Base-by-base conservation (phyloP, 73 alveolate genomes). In the Paraurostyla sp. region DNA sequence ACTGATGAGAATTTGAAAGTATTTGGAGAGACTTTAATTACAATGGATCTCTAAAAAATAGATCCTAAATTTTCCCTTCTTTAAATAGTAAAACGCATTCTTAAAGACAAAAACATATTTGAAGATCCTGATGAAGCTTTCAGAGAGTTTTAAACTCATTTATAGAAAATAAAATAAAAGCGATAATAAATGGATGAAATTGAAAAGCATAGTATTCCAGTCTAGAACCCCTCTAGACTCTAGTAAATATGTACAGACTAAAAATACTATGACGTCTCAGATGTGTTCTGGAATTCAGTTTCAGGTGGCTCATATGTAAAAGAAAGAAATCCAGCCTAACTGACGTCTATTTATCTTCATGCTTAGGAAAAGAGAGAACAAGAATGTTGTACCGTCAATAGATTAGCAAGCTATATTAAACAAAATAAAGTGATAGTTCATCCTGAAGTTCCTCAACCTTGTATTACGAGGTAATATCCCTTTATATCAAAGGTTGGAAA, bases 221-320 rank as follows among this genome's bases (percentile, higher is more conserved):
- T 16, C n/a, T 11, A 38, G 18, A 65, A 65, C 25, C 13, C 56
- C 4, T 38, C 9, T 2, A 65, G 82, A 38, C 35, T 65, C 23
- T 38, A 65, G 36, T 1, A 65, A 11, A 35, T 65, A 18, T 65
- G 82, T 38, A 32, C 18, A 15, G 82, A 65, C 7, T 65, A 65
- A 30, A 65, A 65, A 30, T 65, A 18, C 58, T 65, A 65, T 65
- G 82, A 65, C 41, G 82, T 65, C 25, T 65, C 82, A 4, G 82
- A 65, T 65, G 82, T 65, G 23, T 65, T 65, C 41, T 35, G 56
- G 82, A 65, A 65, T n/a, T n/a, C n/a, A n/a, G n/a, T n/a, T n/a
- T n/a, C n/a, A n/a, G n/a, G n/a, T 38, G 25, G 23, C 6, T 38
- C 42, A 38, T 1, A 65, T 65, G 2, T 15, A 2, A 7, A 3